A percentile compares a stretch with the other conserved stretches of the same genome.
These are phyloP conservation scores for Cyclospora cayetanensis DNA, from an alignment of 169 alveolate species.

Conservation along the genomic window DNA sequence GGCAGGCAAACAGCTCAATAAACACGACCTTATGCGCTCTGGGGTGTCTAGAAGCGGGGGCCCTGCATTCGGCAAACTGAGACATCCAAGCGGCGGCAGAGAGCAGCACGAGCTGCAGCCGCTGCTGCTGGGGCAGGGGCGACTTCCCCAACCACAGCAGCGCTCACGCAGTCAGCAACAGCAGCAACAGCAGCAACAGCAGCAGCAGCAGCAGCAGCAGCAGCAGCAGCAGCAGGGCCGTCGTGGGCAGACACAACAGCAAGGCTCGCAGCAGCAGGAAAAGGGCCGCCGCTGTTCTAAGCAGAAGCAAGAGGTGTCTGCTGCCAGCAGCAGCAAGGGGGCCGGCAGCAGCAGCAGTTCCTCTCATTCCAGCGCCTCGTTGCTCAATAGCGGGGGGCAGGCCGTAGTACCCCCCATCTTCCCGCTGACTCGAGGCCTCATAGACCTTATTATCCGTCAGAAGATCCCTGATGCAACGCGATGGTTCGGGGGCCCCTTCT, in stretches of 20 bases:
- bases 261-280: neutral
- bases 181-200: neutral
- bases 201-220: neutral
- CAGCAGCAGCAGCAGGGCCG: neutral
- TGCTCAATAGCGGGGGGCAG: neutral
- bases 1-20: neutral
- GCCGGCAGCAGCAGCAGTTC: conserved; percentile 24
- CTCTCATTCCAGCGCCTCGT: too few species aligned
- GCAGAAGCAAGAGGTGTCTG: neutral
- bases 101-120: conserved; percentile 44
- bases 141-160: conserved; percentile 28
- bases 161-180: neutral
- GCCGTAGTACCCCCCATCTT: neutral
- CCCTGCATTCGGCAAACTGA: conserved; percentile 27
- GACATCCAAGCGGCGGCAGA: neutral
- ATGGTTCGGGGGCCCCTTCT: conserved; percentile 1
- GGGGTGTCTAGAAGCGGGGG: neutral
- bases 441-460: neutral
- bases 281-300: neutral
- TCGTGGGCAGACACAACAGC: conserved; percentile 15
- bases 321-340: neutral
- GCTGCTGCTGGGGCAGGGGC: too few species aligned
- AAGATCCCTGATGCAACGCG: neutral
- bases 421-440: neutral
- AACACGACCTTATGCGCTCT: too few species aligned